Evolutionary conservation across 169 alveolate genomes (phyloP).

Genomic region (Plasmodium yoelii): DNA sequence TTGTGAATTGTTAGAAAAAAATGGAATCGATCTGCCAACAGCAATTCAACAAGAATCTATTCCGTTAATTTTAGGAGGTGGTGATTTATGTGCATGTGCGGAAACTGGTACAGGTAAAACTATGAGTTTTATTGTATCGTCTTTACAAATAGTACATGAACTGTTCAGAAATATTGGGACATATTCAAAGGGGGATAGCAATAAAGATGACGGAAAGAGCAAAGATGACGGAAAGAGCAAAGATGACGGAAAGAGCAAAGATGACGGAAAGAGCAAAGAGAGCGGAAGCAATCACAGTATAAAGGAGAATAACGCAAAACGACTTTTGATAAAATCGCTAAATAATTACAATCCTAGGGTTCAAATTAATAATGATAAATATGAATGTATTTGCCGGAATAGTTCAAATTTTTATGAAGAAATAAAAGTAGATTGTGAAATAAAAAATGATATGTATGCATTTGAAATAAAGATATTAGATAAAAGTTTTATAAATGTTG

Average conservation of each 20-base stretch:
- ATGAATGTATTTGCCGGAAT: conserved; percentile 44
- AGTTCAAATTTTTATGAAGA: conserved; percentile 22
- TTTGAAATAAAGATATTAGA: conserved; percentile 49
- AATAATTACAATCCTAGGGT: conserved; percentile 32
- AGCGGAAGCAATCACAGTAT: no score
- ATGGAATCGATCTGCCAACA: conserved; percentile 82
- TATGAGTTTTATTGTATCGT: conserved; percentile 57
- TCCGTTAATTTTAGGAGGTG: conserved; percentile 83
- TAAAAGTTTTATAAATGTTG: conserved; percentile 48
- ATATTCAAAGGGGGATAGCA: neutral
- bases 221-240: no score
- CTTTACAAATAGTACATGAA: conserved; percentile 73
- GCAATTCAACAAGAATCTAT: conserved; percentile 89
- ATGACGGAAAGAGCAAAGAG: no score
- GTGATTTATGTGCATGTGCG: conserved; percentile 75
- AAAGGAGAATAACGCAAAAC: neutral
- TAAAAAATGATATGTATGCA: conserved; percentile 46
- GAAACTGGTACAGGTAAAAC: conserved; percentile 77
- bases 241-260: no score
- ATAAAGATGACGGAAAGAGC: no score
- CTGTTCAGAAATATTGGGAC: conserved; percentile 59
- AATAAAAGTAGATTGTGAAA: conserved; percentile 64
- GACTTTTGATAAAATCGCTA: neutral
- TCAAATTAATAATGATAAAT: conserved; percentile 2
- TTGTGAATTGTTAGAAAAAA: conserved; percentile 63